These are phyloP conservation scores for Pisolithus sp. DNA, from an alignment of 768 basidiomycete species.

Conservation along the genomic window DNA sequence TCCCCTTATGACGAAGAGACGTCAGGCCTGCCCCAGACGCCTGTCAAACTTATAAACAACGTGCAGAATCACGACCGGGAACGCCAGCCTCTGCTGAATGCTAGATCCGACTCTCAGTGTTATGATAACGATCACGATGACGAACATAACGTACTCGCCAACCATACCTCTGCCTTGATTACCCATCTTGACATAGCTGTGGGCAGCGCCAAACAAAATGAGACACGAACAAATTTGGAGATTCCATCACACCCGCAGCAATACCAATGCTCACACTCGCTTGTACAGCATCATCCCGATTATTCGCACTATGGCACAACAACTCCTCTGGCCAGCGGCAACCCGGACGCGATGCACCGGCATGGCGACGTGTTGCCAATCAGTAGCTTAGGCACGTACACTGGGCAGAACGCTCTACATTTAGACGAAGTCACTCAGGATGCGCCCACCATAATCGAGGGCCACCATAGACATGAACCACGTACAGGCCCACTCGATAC, in stretches of 20 bases:
- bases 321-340: neutral
- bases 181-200: too few relatives aligned
- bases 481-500: conserved; percentile 19
- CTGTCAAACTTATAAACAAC: neutral
- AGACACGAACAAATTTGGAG: neutral
- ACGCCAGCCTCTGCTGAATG: conserved; percentile 12
- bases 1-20: conserved; percentile 5
- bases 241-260: neutral
- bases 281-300: neutral
- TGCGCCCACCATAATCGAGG: conserved; percentile 21
- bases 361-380: too few relatives aligned
- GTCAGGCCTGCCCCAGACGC: too few relatives aligned
- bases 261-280: neutral
- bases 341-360: neutral
- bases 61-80: conserved; percentile 9
- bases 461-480: conserved; percentile 32
- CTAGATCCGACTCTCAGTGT: neutral
- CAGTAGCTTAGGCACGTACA: neutral
- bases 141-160: too few relatives aligned
- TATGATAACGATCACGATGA: too few relatives aligned
- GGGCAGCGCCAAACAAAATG: too few relatives aligned
- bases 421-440: neutral
- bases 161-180: too few relatives aligned
- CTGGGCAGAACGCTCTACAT: neutral
- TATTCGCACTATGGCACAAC: neutral